Evolutionary conservation across 1,284 basidiomycete genomes (phyloP).

Genomic region (Cutaneotrichosporon arboriforme): DNA sequence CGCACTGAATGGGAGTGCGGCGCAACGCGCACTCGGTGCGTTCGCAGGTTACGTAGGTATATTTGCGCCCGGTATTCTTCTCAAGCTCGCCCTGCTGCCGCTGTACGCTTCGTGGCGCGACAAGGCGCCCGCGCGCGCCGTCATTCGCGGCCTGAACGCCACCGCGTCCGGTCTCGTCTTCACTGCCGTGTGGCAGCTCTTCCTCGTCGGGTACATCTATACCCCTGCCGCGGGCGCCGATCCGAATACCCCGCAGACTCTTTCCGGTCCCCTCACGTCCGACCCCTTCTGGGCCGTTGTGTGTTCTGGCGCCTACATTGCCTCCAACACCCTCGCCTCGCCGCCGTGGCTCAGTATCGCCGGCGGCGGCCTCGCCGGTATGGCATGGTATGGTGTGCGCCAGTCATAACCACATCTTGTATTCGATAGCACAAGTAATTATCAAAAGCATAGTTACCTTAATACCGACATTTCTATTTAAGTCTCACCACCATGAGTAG

Average conservation of each 20-base stretch:
- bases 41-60: conserved; percentile 54
- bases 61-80: conserved; percentile 54
- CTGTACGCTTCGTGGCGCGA: conserved; percentile 52
- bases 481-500: no score
- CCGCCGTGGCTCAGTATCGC: conserved; percentile 47
- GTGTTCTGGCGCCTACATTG: conserved; percentile 38
- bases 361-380: conserved; percentile 44
- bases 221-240: conserved; percentile 33
- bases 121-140: conserved; percentile 46
- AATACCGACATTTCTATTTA: no score
- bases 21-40: conserved; percentile 49
- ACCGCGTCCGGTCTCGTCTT: conserved; percentile 56
- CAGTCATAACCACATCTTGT: no score
- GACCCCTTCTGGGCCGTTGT: conserved; percentile 52
- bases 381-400: conserved; percentile 49
- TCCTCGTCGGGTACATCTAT: conserved; percentile 41
- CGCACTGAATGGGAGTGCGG: conserved; percentile 24
- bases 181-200: conserved; percentile 56
- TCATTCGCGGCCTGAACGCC: conserved; percentile 56
- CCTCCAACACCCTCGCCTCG: conserved; percentile 40
- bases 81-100: conserved; percentile 55
- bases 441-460: no score
- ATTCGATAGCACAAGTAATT: no score
- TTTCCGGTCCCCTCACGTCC: conserved; percentile 41
- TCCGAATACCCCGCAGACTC: conserved; percentile 16